Evolutionary conservation across 2,329 filamentous ascomycete species (phyloP), one percentile per base, ranked within the genome.

Genomic region (Xylariaceae sp.): DNA sequence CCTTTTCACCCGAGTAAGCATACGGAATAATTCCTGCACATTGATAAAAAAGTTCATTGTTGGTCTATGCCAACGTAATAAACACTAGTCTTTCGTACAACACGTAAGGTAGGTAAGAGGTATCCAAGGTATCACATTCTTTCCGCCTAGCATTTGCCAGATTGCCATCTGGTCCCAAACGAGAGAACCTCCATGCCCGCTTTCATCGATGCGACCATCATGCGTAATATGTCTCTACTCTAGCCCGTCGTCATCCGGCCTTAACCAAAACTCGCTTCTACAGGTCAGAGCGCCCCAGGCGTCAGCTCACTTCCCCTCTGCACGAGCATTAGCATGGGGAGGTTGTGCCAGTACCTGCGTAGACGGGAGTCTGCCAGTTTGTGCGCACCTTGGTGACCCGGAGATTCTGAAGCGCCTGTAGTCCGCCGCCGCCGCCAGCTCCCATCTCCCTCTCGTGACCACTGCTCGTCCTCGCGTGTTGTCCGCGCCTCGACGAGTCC

Each of bases 321-420:
- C 13, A n/a, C 15, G 30, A 13, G 13, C 6, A 17, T 32, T 17
- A 32, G 30, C 15, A 32, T 8, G 7, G 13, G 30, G 12, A 32
- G 30, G 13, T n/a, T 26, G n/a, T 26, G 22, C 22, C 22, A 38
- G 43, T 55, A 40, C 40, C 64, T 52, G 64, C 57, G 56, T 67
- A 68, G 22, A 65, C 57, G 29, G 64, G 61, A 32, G 63, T 54
- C 46, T 69, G 64, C 66, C 67, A 69, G 19, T 35, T 34, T 9
- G 59, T 57, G 48, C 65, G 64, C 36, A 59, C 60, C 22, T 26
- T 26, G 13, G 8, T 32, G 9, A 53, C 49, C 45, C 54, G 53
- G 34, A 55, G 43, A 33, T 54, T 59, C 34, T 56, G 57, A 41
- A 57, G 47, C 18, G 56, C 50, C 56, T 64, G 30, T 32, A 32